A percentile compares a stretch with the other conserved stretches of the same genome.
These are phyloP conservation scores for Calonectria pseudoreteaudii DNA, from an alignment of 2,329 filamentous ascomycete species.

Conservation along the genomic window DNA sequence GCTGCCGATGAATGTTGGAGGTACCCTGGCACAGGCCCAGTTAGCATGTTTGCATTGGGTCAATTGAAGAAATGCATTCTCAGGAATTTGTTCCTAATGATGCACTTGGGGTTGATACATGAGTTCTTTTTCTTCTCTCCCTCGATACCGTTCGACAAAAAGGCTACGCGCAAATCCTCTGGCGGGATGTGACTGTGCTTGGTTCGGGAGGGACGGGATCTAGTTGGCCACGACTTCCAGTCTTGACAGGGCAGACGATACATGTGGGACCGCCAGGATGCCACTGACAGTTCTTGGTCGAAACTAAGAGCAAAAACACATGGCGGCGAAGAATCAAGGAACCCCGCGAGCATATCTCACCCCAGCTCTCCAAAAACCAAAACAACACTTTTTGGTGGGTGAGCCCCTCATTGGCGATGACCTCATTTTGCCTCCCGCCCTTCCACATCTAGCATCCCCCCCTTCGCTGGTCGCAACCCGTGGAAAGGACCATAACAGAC, in stretches of 20 bases:
- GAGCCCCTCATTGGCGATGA: conserved; percentile 3
- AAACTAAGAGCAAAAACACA: background rate
- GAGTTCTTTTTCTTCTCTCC: background rate
- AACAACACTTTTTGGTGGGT: background rate
- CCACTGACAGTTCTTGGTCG: background rate
- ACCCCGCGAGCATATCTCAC: background rate
- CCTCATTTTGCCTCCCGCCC: conserved; percentile 9
- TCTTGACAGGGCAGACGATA: background rate
- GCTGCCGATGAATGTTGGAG: background rate
- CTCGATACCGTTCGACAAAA: background rate
- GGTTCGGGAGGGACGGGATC: conserved; percentile 12
- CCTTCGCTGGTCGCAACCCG: background rate
- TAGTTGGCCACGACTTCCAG: background rate
- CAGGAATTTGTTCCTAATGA: too few species aligned
- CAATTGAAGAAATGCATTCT: background rate
- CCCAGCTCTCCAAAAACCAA: background rate
- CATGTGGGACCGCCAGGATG: background rate
- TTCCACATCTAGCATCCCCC: background rate
- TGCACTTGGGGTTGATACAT: background rate
- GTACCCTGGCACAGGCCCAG: background rate
- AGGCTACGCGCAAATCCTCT: background rate
- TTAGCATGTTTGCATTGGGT: background rate
- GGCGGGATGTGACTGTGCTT: background rate
- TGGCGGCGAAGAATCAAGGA: background rate
- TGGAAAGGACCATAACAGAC: background rate